A percentile compares a stretch with the other conserved stretches of the same genome.
Conservation (phyloP, 257 asterid genomes). For the Nemophila menziesii region DNA sequence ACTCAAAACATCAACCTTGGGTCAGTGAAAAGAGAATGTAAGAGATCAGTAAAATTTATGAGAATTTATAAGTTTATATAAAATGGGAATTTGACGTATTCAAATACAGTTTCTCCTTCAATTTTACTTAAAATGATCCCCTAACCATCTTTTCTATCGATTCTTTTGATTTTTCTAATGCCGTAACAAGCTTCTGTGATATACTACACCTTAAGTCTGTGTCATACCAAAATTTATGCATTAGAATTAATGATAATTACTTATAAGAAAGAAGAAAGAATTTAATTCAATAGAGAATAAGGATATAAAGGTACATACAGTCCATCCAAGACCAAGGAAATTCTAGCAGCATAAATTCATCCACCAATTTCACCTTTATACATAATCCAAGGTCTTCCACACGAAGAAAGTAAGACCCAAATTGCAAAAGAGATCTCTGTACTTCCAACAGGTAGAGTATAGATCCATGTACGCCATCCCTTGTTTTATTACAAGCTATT, state of each 20-base stretch:
- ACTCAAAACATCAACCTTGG: too few relatives aligned
- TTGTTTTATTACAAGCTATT: conserved; percentile 60
- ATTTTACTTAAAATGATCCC: conserved; percentile 36
- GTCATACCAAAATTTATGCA: conserved; percentile 75
- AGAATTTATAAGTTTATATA: too few relatives aligned
- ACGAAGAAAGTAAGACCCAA: conserved; percentile 92
- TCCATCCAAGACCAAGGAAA: conserved; percentile 81
- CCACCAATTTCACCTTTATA: conserved; percentile 82
- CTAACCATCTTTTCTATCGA: conserved; percentile 52
- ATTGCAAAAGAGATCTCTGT: conserved; percentile 66
- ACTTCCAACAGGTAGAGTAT: conserved; percentile 74
- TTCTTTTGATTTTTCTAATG: conserved; percentile 55
- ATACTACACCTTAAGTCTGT: conserved; percentile 62
- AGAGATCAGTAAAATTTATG: too few relatives aligned
- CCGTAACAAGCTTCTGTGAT: conserved; percentile 76
- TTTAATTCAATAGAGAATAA: neutral
- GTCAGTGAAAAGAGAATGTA: too few relatives aligned
- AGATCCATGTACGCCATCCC: conserved; percentile 75
- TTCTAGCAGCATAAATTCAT: conserved; percentile 59
- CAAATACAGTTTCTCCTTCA: conserved; percentile 52
- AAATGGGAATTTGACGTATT: conserved; percentile 41
- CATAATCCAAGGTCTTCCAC: conserved; percentile 64
- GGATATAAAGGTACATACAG: conserved; percentile 34
- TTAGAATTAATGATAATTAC: too few relatives aligned
- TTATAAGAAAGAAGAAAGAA: neutral